These are phyloP conservation scores for Xylariomycetidae sp. DNA, from an alignment of 2,329 filamentous ascomycete species.

Conservation along the genomic window DNA sequence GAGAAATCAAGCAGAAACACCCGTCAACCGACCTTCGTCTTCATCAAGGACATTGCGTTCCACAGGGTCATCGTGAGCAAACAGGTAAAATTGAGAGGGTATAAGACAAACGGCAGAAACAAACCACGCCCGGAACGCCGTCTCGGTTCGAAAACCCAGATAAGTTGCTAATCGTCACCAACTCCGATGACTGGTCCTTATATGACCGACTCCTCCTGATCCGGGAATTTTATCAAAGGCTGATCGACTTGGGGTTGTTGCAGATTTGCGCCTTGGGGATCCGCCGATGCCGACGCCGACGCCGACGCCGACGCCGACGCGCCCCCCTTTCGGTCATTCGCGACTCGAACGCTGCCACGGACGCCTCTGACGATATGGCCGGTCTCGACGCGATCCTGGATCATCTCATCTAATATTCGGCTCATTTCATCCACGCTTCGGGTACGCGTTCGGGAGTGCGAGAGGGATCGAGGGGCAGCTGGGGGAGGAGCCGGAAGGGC, in stretches of 20 bases:
- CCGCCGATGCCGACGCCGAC: no score
- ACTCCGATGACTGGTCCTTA: no score
- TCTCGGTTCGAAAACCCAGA: no score
- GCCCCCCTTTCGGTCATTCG: conserved; percentile 38
- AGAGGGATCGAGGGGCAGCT: conserved; percentile 20
- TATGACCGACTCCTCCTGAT: no score
- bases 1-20: conserved; percentile 15
- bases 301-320: no score
- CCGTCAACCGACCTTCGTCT: conserved; percentile 18
- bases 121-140: conserved; percentile 26
- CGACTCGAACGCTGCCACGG: conserved; percentile 60
- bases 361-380: conserved; percentile 63
- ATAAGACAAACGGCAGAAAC: conserved; percentile 31
- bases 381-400: conserved; percentile 76
- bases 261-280: conserved; percentile 25
- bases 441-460: conserved; percentile 42
- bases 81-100: conserved; percentile 34
- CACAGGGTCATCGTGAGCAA: conserved; percentile 24
- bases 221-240: no score
- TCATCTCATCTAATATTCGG: conserved; percentile 92
- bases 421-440: conserved; percentile 89
- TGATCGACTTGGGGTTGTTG: conserved; percentile 35
- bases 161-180: no score
- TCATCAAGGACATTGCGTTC: conserved; percentile 25
- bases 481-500: conserved; percentile 26